Evolutionary conservation across 2,329 filamentous ascomycete species (phyloP), one percentile per base, ranked within the genome.

Genomic region (Lithohypha guttulata): DNA sequence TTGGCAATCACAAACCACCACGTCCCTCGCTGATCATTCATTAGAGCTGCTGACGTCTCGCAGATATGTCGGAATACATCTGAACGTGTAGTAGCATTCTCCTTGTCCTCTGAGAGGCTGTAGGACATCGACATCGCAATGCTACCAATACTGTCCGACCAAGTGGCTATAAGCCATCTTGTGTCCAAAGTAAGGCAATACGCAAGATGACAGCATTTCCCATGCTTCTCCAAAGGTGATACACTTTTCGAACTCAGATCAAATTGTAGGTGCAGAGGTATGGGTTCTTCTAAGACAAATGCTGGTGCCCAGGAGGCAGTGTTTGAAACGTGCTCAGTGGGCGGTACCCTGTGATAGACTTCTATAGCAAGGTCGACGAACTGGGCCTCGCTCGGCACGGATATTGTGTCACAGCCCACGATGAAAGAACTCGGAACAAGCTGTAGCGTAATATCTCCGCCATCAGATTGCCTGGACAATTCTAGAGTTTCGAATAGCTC

Each of bases 161-260:
- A 79, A 1, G 70, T 69, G 3, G 68, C 73, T 5, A 66, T 71
- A 17, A 77, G 50, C 75, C 75, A 79, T 14, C 65, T 60, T 19
- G 68, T 63, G 47, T 77, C 71, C 6, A 63, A 49, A 45, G 71
- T 77, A 23, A 64, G 57, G 3, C 71, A 71, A 49, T 73, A 76
- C 2, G 70, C 74, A 19, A 79, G 51, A 53, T 79, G 75, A 36
- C 78, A 63, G 42, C 69, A 67, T 19, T 66, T 68, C 2, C 68
- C 69, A 51, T 77, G 71, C 41, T 71, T 65, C 7, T 35, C 40
- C 17, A 79, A 54, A 1, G 77, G 64, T 23, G 75, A 73, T 15
- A 60, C 63, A 21, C 64, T 64, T 26, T 75, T 70, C 1, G 68
- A 56, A 1, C 60, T 59, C 11, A 77, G 59, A 39, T 66, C 68